Evolutionary conservation across 1,284 basidiomycete genomes (phyloP).

Genomic region (Cryptococcus hybrid): DNA sequence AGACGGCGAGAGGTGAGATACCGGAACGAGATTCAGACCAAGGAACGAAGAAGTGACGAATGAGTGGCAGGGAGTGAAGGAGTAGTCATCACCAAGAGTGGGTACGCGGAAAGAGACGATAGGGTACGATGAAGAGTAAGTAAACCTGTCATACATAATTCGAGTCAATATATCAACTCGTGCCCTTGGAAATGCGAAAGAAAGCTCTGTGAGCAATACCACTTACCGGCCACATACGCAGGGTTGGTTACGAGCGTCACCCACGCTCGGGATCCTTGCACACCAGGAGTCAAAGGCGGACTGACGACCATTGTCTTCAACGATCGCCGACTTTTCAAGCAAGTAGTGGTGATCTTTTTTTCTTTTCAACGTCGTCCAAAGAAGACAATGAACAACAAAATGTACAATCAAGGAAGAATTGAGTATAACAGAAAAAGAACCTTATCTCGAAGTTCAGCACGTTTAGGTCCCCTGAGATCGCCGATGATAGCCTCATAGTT

Average conservation of each 20-base stretch:
- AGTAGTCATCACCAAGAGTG: constrained; percentile 79
- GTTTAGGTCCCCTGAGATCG: no score
- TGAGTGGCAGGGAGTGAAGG: constrained; percentile 59
- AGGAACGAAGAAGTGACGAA: constrained; percentile 57
- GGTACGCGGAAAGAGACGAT: constrained; percentile 66
- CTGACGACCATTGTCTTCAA: neutral
- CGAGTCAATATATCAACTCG: neutral
- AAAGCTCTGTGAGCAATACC: neutral
- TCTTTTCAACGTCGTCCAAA: no score
- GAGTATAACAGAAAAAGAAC: no score
- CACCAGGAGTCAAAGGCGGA: neutral
- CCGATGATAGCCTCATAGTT: no score
- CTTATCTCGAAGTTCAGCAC: no score
- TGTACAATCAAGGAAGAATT: no score
- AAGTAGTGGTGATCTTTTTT: no score
- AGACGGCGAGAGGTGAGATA: constrained; percentile 59
- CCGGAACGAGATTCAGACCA: constrained; percentile 49
- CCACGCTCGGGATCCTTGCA: constrained; percentile 51
- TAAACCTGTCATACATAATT: constrained; percentile 29
- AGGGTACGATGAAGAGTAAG: constrained; percentile 72
- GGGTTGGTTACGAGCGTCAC: constrained; percentile 64
- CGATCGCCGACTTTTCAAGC: no score
- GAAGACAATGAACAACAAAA: no score
- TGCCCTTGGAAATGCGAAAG: neutral
- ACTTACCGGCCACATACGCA: constrained; percentile 59